phyloP scores from a whole-genome alignment of 148 eudicot species.

The Fagopyrum tataricum region DNA sequence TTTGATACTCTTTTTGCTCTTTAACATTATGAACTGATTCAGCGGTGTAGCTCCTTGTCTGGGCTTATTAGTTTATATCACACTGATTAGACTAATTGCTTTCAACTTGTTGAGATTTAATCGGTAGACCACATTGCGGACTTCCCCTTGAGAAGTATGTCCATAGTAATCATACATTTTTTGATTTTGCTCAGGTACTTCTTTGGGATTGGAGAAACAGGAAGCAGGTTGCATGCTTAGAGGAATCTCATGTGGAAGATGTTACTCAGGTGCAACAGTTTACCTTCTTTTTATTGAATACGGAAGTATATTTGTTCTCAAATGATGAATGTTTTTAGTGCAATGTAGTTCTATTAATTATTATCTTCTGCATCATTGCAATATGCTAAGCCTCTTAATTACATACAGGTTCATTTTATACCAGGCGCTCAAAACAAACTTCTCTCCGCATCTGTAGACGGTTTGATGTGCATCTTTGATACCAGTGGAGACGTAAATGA shows the following conservation, averaged over 20 bases:
- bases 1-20: not conserved
- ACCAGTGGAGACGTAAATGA: slow-evolving; percentile 74
- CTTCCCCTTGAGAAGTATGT: not conserved
- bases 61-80: not conserved
- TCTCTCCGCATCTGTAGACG: slow-evolving; percentile 90
- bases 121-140: not conserved
- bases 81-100: not conserved
- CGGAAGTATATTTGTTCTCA: not conserved
- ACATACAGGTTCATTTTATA: slow-evolving; percentile 61
- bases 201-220: slow-evolving; percentile 93
- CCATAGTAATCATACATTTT: not conserved
- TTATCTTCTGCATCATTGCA: not conserved
- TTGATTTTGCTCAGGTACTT: slow-evolving; percentile 38
- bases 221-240: slow-evolving; percentile 87
- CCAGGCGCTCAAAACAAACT: slow-evolving; percentile 80
- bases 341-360: not conserved
- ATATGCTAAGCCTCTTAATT: not conserved
- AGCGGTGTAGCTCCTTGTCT: not conserved
- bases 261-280: slow-evolving; percentile 67
- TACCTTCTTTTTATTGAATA: not conserved
- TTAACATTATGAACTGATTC: not conserved
- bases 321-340: not conserved
- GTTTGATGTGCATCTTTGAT: slow-evolving; percentile 86
- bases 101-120: not conserved
- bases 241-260: slow-evolving; percentile 94